Base-by-base conservation (phyloP, 2,329 filamentous ascomycete genomes). In the Nemania sp. region DNA sequence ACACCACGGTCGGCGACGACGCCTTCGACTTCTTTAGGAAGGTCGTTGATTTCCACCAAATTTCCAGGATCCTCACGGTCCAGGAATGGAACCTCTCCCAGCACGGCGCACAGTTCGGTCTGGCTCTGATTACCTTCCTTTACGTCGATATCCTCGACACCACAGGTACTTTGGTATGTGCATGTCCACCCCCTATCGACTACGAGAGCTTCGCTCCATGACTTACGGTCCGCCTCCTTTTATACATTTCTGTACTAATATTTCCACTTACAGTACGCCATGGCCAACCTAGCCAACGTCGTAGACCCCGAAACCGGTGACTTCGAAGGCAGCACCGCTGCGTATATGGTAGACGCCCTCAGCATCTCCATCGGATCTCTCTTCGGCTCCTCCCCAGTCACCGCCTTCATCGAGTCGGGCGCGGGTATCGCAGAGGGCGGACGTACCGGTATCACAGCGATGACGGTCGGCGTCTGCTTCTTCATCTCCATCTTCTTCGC, bases 81-180 rank as follows among this genome's bases (percentile, higher is more conserved):
- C 92, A 93, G 76, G 82, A 93, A 65, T 97, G 92, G 90, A 82
- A 92, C 73, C 83, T 97, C 26, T 81, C 85, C 7, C 84, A 84
- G 4, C 89, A 93, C 65, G 89, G 91, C 11, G 88, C 88, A 3
- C 90, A 96, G 76, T 97, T 97, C 75, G 92, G 91, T 29, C 85
- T 96, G 57, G 93, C 93, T 0, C 89, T 97, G 71, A 90, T 97
- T 79, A 97, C 93, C 2, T 97, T 97, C 82, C 85, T 97, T 24
- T 97, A 97, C 75, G 93, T 97, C 72, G 93, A 97, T 75, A 95
- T 97, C 69, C 88, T 97, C 52, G 93, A 97, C 79, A 90, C 89
- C 72, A 97, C 93, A 0, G 93, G 93, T 73, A 97, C 93, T 0
- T 83, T 97, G 56, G 69, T 70, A 69, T 13, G 69, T 64, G 15